Evolutionary conservation across 2,329 filamentous ascomycete genomes (phyloP).

Genomic region (Clonostachys rosea): DNA sequence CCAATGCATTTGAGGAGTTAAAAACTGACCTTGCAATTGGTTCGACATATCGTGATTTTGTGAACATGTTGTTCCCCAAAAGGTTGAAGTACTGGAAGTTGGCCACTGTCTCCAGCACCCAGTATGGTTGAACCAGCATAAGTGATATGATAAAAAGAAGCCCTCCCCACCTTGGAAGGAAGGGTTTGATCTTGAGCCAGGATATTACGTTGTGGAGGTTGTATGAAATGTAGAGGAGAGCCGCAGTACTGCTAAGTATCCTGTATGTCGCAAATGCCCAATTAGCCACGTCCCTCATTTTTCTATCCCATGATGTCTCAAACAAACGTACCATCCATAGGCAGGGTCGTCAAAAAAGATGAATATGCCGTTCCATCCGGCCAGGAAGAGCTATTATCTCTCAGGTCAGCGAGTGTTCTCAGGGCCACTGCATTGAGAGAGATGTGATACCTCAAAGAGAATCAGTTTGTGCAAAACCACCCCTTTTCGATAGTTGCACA

Average conservation of each 20-base stretch:
- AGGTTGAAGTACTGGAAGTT: constrained; percentile 8
- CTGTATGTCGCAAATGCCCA: background rate
- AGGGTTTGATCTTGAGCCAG: constrained; percentile 9
- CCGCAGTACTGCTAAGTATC: constrained; percentile 5
- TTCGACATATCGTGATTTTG: constrained; percentile 5
- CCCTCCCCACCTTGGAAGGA: constrained; percentile 7
- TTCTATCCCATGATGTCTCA: background rate
- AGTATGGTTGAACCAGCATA: constrained; percentile 6
- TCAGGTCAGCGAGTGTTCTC: background rate
- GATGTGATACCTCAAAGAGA: constrained; percentile 5
- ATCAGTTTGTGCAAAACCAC: constrained; percentile 9
- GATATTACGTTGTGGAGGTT: constrained; percentile 6
- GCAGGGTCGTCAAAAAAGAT: constrained; percentile 5
- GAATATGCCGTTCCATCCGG: constrained; percentile 6
- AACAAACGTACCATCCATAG: constrained; percentile 4
- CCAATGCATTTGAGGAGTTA: background rate
- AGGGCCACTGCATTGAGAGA: background rate
- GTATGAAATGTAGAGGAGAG: constrained; percentile 7
- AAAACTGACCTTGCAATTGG: constrained; percentile 2
- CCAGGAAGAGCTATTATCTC: constrained; percentile 1
- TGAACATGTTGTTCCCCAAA: constrained; percentile 2
- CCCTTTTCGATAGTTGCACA: constrained; percentile 7
- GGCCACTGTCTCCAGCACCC: constrained; percentile 6
- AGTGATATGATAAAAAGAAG: constrained; percentile 6
- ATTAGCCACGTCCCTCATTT: background rate